Percentiles rank a stretch among this genome's conserved stretches.
Conservation (phyloP, 2,329 filamentous ascomycete species). For the Nemania bipapillata region DNA sequence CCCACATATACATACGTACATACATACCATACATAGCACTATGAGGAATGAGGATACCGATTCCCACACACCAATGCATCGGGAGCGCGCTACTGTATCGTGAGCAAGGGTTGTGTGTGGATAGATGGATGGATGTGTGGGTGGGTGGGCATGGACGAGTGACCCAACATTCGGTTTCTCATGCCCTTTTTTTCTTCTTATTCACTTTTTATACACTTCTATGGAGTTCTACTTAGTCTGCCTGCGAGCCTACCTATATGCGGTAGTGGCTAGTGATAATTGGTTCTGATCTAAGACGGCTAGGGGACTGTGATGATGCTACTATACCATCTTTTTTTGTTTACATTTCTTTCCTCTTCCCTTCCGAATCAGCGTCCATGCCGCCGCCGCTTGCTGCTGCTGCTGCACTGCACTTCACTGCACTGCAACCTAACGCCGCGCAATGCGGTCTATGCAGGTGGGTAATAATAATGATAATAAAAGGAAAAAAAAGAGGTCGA, state of each 20-base stretch:
- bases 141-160: constrained; percentile 11
- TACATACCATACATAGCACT: no score
- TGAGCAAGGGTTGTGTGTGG: constrained; percentile 25
- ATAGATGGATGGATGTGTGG: constrained; percentile 12
- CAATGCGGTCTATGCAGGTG: constrained; percentile 34
- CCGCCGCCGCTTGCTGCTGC: no score
- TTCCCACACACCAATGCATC: constrained; percentile 47
- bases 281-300: constrained; percentile 6
- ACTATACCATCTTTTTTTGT: not conserved
- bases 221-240: constrained; percentile 14
- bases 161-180: constrained; percentile 2
- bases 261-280: constrained; percentile 14
- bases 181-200: constrained; percentile 3
- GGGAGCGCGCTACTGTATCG: constrained; percentile 46
- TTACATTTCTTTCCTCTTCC: not conserved
- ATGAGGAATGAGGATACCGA: constrained; percentile 31
- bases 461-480: no score
- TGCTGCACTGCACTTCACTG: constrained; percentile 17
- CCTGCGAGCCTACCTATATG: not conserved
- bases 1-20: constrained; percentile 19
- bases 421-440: constrained; percentile 36
- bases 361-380: constrained; percentile 14
- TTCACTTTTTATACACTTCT: constrained; percentile 26
- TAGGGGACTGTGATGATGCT: constrained; percentile 17
- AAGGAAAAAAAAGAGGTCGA: constrained; percentile 13